phyloP scores from a whole-genome alignment of 2,329 filamentous ascomycete species.

The Epichloe uncinata region DNA sequence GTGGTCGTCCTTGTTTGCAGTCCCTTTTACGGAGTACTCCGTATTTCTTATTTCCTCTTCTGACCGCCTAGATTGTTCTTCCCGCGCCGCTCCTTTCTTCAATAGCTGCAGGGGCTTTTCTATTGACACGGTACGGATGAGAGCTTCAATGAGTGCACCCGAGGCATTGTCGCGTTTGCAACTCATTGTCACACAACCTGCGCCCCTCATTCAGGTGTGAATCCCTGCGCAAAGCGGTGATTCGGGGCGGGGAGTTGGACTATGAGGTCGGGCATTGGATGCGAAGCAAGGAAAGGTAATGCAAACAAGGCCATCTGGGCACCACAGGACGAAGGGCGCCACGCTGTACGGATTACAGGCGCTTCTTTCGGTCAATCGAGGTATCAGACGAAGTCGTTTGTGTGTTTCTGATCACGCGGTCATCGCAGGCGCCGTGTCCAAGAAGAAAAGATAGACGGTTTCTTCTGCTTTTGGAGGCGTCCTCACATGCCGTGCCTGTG shows the following conservation, averaged over 20 bases:
- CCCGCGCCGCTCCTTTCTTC: no score
- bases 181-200: not conserved
- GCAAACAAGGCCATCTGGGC: not conserved
- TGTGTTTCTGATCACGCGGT: not conserved
- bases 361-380: not conserved
- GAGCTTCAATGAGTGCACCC: not conserved
- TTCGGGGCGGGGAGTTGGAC: not conserved
- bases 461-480: not conserved
- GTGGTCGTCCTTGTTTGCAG: no score
- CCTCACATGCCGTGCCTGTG: not conserved
- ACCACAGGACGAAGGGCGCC: not conserved
- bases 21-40: no score
- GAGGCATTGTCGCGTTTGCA: not conserved
- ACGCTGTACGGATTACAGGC: not conserved
- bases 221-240: not conserved
- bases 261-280: not conserved
- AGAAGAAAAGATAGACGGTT: not conserved
- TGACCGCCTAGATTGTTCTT: not conserved
- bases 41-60: no score
- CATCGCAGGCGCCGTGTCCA: not conserved
- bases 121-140: not conserved
- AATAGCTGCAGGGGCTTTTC: not conserved
- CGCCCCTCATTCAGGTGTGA: not conserved
- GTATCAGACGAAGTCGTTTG: no score
- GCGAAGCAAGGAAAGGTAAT: not conserved